phyloP scores from a whole-genome alignment of 2,329 filamentous ascomycete species.

The Didymellaceae sp. region DNA sequence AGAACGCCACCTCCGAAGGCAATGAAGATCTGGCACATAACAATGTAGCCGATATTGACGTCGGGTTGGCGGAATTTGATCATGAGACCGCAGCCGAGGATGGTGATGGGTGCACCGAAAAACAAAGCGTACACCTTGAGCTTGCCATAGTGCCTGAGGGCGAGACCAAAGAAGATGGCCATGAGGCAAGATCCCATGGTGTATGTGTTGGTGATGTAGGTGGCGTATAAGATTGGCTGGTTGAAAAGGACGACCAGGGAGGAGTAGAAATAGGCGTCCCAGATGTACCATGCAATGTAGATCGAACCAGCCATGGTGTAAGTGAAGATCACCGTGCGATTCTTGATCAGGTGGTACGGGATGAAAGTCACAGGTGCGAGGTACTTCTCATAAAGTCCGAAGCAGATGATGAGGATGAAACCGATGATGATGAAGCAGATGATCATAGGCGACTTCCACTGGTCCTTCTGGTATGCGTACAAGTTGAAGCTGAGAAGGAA shows the following conservation, averaged over 20 bases:
- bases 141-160: conserved; percentile 39
- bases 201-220: conserved; percentile 51
- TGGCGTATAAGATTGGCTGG: conserved; percentile 41
- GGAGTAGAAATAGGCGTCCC: conserved; percentile 53
- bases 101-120: conserved; percentile 40
- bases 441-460: conserved; percentile 49
- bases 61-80: conserved; percentile 48
- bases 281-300: conserved; percentile 46
- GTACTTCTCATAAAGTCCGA: conserved; percentile 52
- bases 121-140: conserved; percentile 40
- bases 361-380: conserved; percentile 52
- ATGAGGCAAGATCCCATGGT: conserved; percentile 46
- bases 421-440: conserved; percentile 53
- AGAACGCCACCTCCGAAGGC: conserved; percentile 43
- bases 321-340: conserved; percentile 61
- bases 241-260: conserved; percentile 50
- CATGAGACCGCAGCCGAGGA: conserved; percentile 47
- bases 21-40: conserved; percentile 48
- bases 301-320: conserved; percentile 55
- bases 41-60: conserved; percentile 43
- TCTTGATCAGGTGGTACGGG: conserved; percentile 56
- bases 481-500: conserved; percentile 74
- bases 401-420: conserved; percentile 44
- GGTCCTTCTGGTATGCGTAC: conserved; percentile 38
- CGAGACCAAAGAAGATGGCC: conserved; percentile 38